These are phyloP conservation scores for Silene latifolia DNA, from an alignment of 148 eudicot genomes.

Conservation along the genomic window DNA sequence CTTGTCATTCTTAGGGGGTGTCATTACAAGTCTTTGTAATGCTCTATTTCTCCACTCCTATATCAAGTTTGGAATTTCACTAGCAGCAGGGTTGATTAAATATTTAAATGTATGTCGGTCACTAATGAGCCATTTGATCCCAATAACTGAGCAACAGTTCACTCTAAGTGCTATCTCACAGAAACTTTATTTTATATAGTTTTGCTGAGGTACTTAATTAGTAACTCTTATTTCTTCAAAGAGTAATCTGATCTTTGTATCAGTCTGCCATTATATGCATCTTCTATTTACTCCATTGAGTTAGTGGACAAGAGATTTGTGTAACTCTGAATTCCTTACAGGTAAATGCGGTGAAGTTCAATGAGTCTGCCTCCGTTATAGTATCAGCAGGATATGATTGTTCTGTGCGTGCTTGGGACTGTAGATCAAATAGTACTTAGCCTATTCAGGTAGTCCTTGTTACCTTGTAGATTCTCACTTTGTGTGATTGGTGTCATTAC, in stretches of 20 bases:
- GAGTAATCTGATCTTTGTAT: background rate
- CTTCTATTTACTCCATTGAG: background rate
- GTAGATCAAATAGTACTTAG: slow-evolving; percentile 88
- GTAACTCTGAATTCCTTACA: slow-evolving; percentile 23
- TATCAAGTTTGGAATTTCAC: no score
- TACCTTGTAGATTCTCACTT: background rate
- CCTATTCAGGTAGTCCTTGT: slow-evolving; percentile 71
- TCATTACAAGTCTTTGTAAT: no score
- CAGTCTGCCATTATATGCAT: background rate
- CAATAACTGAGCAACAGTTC: no score
- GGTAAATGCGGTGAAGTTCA: slow-evolving; percentile 98
- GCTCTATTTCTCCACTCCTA: no score
- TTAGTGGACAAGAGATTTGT: background rate
- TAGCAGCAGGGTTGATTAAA: no score
- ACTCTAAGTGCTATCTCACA: no score
- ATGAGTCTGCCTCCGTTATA: slow-evolving; percentile 74
- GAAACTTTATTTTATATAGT: no score
- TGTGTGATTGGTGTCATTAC: background rate
- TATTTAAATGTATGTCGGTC: no score
- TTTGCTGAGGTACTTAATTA: background rate
- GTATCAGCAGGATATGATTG: slow-evolving; percentile 96
- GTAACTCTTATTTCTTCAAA: background rate
- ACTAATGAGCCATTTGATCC: no score
- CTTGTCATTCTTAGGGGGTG: no score
- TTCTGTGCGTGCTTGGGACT: slow-evolving; percentile 91